Evolutionary conservation across 2,329 filamentous ascomycete genomes (phyloP).

Genomic region (Biscogniauxia mediterranea): DNA sequence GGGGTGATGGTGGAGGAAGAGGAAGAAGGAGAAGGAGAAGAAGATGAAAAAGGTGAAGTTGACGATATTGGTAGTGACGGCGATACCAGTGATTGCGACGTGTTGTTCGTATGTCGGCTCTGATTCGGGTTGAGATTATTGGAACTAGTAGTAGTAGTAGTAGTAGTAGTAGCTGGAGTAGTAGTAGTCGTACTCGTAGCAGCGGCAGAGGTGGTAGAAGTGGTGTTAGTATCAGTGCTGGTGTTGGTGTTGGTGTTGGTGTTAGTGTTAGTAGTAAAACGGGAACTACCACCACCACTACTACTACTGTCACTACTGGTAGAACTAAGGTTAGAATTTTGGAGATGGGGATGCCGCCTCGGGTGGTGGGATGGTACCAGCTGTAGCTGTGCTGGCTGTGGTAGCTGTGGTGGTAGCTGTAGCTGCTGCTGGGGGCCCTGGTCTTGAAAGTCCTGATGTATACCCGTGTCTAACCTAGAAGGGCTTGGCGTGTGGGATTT

Average conservation of each 20-base stretch:
- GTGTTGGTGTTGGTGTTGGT: no score
- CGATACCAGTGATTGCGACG: not conserved
- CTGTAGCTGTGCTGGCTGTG: not conserved
- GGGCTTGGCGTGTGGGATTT: conserved; percentile 1
- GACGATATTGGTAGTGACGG: not conserved
- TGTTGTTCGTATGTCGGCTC: not conserved
- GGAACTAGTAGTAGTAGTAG: no score
- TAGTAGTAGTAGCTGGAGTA: no score
- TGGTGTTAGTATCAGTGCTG: no score
- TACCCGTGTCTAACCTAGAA: not conserved
- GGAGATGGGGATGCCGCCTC: not conserved
- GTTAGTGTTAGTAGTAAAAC: no score
- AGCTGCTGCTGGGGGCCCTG: no score
- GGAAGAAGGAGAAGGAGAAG: not conserved
- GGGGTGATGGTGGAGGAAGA: not conserved
- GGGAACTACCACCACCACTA: no score
- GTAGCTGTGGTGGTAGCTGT: no score
- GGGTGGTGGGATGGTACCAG: not conserved
- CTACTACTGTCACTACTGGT: not conserved
- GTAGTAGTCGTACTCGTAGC: no score
- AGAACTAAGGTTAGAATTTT: not conserved
- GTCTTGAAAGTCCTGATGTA: no score
- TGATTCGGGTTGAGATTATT: not conserved
- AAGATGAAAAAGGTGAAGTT: not conserved
- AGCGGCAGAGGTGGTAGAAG: no score